phyloP scores from a whole-genome alignment of 2,329 filamentous ascomycete genomes.

The Paraphaeosphaeria minitans region DNA sequence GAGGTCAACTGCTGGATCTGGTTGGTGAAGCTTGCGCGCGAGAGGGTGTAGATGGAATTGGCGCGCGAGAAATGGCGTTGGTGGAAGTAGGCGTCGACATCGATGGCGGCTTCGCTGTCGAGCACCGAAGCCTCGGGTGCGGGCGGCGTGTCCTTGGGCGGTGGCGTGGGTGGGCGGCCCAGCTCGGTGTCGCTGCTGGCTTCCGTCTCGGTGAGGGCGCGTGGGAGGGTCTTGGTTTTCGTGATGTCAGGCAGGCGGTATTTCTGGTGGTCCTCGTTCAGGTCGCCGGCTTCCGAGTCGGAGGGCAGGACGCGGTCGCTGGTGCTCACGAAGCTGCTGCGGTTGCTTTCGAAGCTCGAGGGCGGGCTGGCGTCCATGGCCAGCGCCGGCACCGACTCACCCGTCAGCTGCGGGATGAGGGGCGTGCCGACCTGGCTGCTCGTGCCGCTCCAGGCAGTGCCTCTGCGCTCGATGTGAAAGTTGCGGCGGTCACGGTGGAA shows the following conservation, averaged over 20 bases:
- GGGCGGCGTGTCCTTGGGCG: constrained; percentile 56
- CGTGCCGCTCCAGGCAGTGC: constrained; percentile 72
- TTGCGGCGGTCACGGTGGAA: constrained; percentile 62
- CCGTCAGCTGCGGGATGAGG: constrained; percentile 41
- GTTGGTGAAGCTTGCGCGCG: constrained; percentile 87
- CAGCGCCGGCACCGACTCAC: constrained; percentile 43
- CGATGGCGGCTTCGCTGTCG: constrained; percentile 49
- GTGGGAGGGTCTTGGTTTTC: constrained; percentile 64
- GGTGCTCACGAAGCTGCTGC: constrained; percentile 56
- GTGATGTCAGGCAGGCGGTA: constrained; percentile 73
- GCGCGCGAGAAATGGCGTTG: constrained; percentile 64
- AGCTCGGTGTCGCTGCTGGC: constrained; percentile 21
- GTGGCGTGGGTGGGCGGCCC: constrained; percentile 50
- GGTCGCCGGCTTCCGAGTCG: constrained; percentile 53
- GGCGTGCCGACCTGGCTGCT: constrained; percentile 48
- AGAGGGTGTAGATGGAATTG: constrained; percentile 92
- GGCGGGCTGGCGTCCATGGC: constrained; percentile 45
- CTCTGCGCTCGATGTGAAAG: constrained; percentile 65
- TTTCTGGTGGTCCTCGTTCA: constrained; percentile 74
- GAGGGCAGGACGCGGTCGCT: constrained; percentile 60
- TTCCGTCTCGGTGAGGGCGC: constrained; percentile 37
- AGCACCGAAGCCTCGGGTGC: constrained; percentile 37
- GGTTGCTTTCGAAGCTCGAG: constrained; percentile 52
- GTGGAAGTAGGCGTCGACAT: constrained; percentile 68
- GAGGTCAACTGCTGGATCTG: constrained; percentile 92